Base-by-base conservation (phyloP, 2,329 filamentous ascomycete species). In the Colletotrichum destructivum region DNA sequence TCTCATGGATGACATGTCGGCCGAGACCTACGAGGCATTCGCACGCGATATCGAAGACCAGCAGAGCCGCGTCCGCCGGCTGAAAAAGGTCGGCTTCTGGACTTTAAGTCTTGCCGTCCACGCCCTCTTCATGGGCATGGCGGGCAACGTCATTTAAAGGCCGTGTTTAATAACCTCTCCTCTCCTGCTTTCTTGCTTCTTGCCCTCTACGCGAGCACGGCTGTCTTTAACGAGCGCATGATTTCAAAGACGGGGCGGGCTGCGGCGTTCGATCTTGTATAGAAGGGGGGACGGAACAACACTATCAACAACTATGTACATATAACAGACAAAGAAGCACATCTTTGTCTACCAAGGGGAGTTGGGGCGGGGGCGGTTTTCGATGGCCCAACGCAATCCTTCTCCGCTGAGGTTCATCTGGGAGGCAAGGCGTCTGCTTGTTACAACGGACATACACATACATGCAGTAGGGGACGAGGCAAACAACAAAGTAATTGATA, bases 81-180 rank as follows among this genome's bases (percentile, higher is more conserved):
- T 99, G 79, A 97, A 95, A 81, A 98, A 98, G 83, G 96, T 98
- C 38, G 96, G 96, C 42, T 92, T 98, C 77, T 99, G 96, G 96
- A 98, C 95, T 3, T 87, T 98, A 67, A 95, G 96, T 76, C 85
- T 99, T 69, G 94, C 96, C 8, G 93, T 96, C 9, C 96, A 99
- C 80, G 96, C 96, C 3, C 88, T 99, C 46, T 96, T 98, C 79
- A 93, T 98, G 84, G 96, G 96, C 12, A 93, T 98, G 87, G 96
- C 95, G 5, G 96, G 96, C 18, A 96, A 95, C 75, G 84, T 91
- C 72, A 87, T 91, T 62, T 90, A 76, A 78, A 9, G 7, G 15
- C 8, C 38, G 2, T 35, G 8, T 47, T 8, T 16, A 62, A 21
- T n/a, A 26, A 26, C 40, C 31, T 49, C 51, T 64, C 23, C 62